phyloP scores from a whole-genome alignment of 2,329 filamentous ascomycete genomes.

The Annulohypoxylon truncatum region DNA sequence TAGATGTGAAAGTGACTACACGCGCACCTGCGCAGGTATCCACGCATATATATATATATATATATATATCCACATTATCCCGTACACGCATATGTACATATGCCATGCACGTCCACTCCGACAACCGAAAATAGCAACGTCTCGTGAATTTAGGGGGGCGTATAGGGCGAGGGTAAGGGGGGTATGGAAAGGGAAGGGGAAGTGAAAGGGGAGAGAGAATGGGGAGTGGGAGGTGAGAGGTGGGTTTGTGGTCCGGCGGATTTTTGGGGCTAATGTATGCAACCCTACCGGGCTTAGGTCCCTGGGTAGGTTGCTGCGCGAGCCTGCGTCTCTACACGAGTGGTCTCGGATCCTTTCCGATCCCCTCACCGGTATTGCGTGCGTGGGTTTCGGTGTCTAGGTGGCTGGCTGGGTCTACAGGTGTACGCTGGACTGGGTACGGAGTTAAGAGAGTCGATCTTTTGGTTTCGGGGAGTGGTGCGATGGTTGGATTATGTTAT shows the following conservation, averaged over 20 bases:
- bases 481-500: background rate
- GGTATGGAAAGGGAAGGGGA: background rate
- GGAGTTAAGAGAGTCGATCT: background rate
- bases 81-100: constrained; percentile 15
- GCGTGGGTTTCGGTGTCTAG: background rate
- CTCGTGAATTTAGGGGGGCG: background rate
- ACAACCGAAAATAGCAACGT: constrained; percentile 30
- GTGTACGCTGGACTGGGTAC: background rate
- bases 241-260: background rate
- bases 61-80: background rate
- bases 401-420: background rate
- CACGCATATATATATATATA: too few species aligned
- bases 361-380: background rate
- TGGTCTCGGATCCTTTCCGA: constrained; percentile 2
- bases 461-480: too few species aligned
- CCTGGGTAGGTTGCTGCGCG: background rate
- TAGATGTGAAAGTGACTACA: background rate
- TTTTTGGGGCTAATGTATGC: constrained; percentile 27
- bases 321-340: background rate
- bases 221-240: background rate
- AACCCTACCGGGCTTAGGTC: constrained; percentile 27
- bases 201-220: background rate
- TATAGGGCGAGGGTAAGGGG: background rate
- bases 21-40: too few species aligned
- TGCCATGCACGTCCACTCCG: constrained; percentile 31